These are phyloP conservation scores for Bonia amplexicaulis DNA, from an alignment of 176 grass and related monocot genomes.

Conservation along the genomic window DNA sequence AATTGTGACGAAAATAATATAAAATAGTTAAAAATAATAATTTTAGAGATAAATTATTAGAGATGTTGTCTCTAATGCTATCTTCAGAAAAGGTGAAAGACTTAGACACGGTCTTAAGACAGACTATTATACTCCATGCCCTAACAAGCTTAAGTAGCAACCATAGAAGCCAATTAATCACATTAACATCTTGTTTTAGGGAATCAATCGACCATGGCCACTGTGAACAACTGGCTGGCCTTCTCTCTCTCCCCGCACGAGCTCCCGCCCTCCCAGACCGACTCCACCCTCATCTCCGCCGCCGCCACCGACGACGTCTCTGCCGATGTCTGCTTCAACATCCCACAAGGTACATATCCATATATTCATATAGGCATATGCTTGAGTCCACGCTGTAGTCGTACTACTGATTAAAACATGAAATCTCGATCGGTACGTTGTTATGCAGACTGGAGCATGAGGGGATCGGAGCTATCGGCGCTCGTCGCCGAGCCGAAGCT, in stretches of 20 bases:
- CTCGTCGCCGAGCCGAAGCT: slow-evolving; percentile 83
- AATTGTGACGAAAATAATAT: no score
- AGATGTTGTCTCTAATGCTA: no score
- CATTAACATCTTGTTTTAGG: neutral
- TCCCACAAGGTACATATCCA: slow-evolving; percentile 40
- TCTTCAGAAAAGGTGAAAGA: no score
- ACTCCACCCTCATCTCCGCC: slow-evolving; percentile 30
- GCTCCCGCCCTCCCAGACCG: slow-evolving; percentile 51
- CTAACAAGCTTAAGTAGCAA: neutral
- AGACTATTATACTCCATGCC: no score
- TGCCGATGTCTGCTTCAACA: slow-evolving; percentile 52
- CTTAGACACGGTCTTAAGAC: no score
- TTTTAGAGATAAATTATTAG: no score
- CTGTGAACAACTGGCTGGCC: slow-evolving; percentile 94
- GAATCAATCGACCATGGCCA: slow-evolving; percentile 48
- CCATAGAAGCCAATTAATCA: neutral
- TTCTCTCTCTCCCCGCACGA: slow-evolving; percentile 96
- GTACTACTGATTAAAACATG: neutral
- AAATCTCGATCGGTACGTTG: slow-evolving; percentile 9
- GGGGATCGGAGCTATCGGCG: slow-evolving; percentile 85
- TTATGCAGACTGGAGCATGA: slow-evolving; percentile 79
- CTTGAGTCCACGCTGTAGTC: no score
- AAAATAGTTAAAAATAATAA: no score
- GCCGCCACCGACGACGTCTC: slow-evolving; percentile 41
- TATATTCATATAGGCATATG: neutral